These are phyloP conservation scores for Somion occarium DNA, from an alignment of 1,284 basidiomycete species.

Conservation along the genomic window DNA sequence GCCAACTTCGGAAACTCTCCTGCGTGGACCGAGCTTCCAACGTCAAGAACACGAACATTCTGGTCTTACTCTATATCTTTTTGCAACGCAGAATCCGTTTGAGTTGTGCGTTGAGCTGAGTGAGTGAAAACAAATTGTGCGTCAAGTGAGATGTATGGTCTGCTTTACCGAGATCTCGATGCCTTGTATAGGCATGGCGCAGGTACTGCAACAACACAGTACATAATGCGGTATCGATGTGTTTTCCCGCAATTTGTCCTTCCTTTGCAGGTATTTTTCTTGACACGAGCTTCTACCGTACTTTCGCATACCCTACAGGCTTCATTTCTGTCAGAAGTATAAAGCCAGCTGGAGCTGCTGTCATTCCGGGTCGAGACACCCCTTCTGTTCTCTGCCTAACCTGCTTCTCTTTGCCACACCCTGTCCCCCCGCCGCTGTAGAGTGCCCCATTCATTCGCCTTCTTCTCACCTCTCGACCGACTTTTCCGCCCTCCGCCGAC, in stretches of 20 bases:
- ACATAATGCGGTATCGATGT: slow-evolving; percentile 3
- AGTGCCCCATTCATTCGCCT: neutral
- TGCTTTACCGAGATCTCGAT: slow-evolving; percentile 1
- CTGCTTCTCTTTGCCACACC: neutral
- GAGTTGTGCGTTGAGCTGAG: too few relatives aligned
- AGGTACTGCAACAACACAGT: neutral
- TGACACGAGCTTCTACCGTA: neutral
- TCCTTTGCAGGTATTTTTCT: neutral
- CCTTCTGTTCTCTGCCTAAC: neutral
- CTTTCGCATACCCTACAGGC: neutral
- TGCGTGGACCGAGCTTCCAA: too few relatives aligned
- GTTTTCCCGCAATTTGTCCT: neutral
- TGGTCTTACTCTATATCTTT: too few relatives aligned
- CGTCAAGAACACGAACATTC: too few relatives aligned
- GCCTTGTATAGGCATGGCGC: neutral
- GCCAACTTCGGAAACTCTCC: too few relatives aligned
- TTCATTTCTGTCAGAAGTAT: neutral
- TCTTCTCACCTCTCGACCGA: neutral
- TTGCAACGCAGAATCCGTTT: too few relatives aligned
- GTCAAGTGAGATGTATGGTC: too few relatives aligned
- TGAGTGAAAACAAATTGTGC: too few relatives aligned
- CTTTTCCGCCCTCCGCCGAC: neutral
- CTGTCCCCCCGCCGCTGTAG: neutral
- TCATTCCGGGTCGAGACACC: too few relatives aligned
- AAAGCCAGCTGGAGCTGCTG: too few relatives aligned